These are phyloP conservation scores for Cardamine occulta DNA, from an alignment of 345 rosid species.

Conservation along the genomic window DNA sequence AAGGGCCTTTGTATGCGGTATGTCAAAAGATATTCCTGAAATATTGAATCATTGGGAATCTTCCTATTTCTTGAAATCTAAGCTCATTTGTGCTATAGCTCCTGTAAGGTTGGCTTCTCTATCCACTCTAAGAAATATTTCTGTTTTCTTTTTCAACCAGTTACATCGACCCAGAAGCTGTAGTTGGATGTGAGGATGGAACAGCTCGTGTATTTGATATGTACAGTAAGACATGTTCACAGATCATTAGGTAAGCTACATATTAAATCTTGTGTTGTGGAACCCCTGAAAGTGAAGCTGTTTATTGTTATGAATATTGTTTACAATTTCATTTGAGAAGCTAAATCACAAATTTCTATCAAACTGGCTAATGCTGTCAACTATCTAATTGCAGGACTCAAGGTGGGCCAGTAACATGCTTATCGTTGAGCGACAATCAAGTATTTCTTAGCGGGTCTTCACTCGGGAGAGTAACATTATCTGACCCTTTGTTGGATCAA, in stretches of 20 bases:
- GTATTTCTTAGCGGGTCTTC: conserved; percentile 73
- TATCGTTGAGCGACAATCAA: conserved; percentile 71
- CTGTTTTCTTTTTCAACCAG: conserved; percentile 44
- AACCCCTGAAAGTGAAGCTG: not conserved
- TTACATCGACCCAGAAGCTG: conserved; percentile 89
- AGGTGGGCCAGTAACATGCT: conserved; percentile 69
- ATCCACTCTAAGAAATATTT: not conserved
- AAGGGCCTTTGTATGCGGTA: conserved; percentile 94
- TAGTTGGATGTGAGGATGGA: conserved; percentile 95
- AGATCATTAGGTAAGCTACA: conserved; percentile 60
- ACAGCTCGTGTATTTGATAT: conserved; percentile 87
- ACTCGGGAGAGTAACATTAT: conserved; percentile 67
- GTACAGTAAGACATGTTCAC: conserved; percentile 86
- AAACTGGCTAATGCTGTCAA: conserved; percentile 16
- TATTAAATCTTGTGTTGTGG: not conserved
- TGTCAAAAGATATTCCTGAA: conserved; percentile 21
- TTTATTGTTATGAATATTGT: not conserved
- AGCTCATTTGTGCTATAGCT: not conserved
- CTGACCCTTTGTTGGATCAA: conserved; percentile 68
- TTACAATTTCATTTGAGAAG: not conserved
- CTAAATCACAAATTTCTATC: not conserved
- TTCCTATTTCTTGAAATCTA: not conserved
- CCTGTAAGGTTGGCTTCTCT: not conserved
- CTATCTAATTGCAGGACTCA: conserved; percentile 68
- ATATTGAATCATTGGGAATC: conserved; percentile 1